Base-by-base conservation (phyloP, 257 asterid species). In the Haberlea rhodopensis region DNA sequence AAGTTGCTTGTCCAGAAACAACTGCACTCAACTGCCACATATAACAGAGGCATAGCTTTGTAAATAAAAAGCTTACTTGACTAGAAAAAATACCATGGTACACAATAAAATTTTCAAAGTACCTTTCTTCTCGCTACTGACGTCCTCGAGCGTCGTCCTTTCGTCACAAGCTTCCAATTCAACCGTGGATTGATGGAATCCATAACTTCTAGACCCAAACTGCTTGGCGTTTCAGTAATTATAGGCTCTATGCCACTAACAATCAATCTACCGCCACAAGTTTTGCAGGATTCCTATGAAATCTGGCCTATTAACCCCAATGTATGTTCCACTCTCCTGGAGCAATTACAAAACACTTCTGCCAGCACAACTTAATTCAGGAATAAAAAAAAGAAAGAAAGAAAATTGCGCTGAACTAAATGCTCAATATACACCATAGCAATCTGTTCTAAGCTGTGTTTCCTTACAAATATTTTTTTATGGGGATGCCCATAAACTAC, bases 61-160 rank as follows among this genome's bases (percentile, higher is more conserved):
- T 28, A 46, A 7, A 21, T 56, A 66, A 51, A 49, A 34, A 18
- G 40, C 13, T 8, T 9, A 37, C 53, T 16, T 26, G 52, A 31
- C 25, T 32, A 57, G 23, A 57, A 27, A 7, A 25, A 21, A 32
- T 52, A 24, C 8, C 13, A 55, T 18, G 13, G 25, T 31, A 48
- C 71, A 40, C 6, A 59, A 65, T 28, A 37, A 13, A 37, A 8
- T 25, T 19, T 21, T 28, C 43, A 49, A 57, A 11, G 52, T 74
- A 84, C 96, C 89, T 86, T 91, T 60, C 77, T 75, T 78, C 90
- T 84, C 18, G 85, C 82, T 16, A 59, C 74, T 11, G 94, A 63
- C 79, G 85, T 88, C 76, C 80, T 76, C 6, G 89, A 63, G 34
- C 96, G 85, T 76, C 86, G 78, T 68, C 94, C 94, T 78, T 83